A percentile compares a stretch with the other conserved stretches of the same genome.
Conservation (phyloP, 768 basidiomycete genomes). For the Wakefieldia striispora region DNA sequence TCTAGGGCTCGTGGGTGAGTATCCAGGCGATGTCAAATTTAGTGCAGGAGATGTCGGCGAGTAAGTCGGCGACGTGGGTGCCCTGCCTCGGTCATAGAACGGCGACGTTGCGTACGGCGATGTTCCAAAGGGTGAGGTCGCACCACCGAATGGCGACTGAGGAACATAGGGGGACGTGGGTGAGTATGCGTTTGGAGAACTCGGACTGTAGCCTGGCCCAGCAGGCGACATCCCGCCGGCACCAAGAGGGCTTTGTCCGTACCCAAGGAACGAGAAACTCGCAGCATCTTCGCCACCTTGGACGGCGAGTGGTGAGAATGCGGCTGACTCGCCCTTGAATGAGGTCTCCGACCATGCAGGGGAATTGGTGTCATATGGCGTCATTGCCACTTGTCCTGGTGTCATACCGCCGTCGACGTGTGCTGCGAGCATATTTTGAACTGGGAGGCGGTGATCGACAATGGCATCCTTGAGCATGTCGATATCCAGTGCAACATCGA, state of each 20-base stretch:
- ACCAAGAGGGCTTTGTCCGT: constrained; percentile 82
- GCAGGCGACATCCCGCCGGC: constrained; percentile 89
- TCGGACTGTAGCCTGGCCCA: constrained; percentile 85
- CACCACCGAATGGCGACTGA: constrained; percentile 79
- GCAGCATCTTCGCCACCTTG: constrained; percentile 82
- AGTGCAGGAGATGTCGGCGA: constrained; percentile 86
- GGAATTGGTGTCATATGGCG: constrained; percentile 92
- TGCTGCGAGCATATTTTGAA: constrained; percentile 74
- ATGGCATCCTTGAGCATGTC: constrained; percentile 99
- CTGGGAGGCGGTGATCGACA: constrained; percentile 90
- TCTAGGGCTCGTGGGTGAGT: constrained; percentile 68
- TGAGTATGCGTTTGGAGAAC: constrained; percentile 86
- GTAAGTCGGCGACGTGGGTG: constrained; percentile 77
- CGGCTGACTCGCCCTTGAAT: constrained; percentile 82
- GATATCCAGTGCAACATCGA: constrained; percentile 94
- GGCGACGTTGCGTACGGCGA: constrained; percentile 86
- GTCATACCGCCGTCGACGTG: constrained; percentile 88
- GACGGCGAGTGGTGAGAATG: constrained; percentile 93
- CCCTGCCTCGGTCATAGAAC: constrained; percentile 66
- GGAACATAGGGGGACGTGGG: constrained; percentile 90
- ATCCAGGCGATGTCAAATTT: constrained; percentile 76
- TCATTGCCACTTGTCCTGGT: constrained; percentile 90
- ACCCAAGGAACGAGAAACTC: constrained; percentile 70
- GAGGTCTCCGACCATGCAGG: constrained; percentile 76
- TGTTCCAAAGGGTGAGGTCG: constrained; percentile 78